Conservation (phyloP, 805 yeast species). For the Metschnikowia anglica region DNA sequence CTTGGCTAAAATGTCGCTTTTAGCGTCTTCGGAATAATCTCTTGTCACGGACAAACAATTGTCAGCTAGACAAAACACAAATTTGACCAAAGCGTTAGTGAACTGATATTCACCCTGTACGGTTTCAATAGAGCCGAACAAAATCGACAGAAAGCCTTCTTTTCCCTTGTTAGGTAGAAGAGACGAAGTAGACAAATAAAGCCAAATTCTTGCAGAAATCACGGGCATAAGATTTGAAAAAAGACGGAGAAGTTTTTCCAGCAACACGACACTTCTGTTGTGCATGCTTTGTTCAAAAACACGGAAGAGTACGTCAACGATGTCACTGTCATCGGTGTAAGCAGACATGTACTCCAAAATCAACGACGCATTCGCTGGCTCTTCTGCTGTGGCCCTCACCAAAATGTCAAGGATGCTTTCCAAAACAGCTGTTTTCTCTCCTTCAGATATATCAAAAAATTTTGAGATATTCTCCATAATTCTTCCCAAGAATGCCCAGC, state of each 20-base stretch:
- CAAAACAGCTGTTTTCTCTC: conserved; percentile 41
- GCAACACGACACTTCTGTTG: conserved; percentile 47
- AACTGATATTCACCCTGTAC: conserved; percentile 65
- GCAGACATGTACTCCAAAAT: conserved; percentile 43
- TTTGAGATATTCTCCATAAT: conserved; percentile 61
- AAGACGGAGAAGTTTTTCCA: conserved; percentile 49
- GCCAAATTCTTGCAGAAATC: conserved; percentile 73
- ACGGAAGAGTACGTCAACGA: conserved; percentile 59
- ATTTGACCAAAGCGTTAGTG: conserved; percentile 56
- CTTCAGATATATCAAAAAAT: conserved; percentile 35
- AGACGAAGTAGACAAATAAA: conserved; percentile 65
- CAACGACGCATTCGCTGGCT: conserved; percentile 1
- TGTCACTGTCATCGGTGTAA: conserved; percentile 56
- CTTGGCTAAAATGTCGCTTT: conserved; percentile 54
- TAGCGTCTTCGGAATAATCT: conserved; percentile 32
- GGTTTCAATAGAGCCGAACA: conserved; percentile 72
- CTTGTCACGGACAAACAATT: conserved; percentile 46
- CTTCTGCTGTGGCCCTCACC: conserved; percentile 27
- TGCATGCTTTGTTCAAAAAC: conserved; percentile 69
- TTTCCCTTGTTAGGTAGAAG: conserved; percentile 58
- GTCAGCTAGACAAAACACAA: conserved; percentile 52
- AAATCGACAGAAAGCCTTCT: conserved; percentile 60
- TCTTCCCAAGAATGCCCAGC: conserved; percentile 86
- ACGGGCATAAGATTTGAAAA: conserved; percentile 48
- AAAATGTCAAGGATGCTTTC: conserved; percentile 47